Evolutionary conservation across 2,329 filamentous ascomycete species (phyloP).

Genomic region (Diaporthe australafricana): DNA sequence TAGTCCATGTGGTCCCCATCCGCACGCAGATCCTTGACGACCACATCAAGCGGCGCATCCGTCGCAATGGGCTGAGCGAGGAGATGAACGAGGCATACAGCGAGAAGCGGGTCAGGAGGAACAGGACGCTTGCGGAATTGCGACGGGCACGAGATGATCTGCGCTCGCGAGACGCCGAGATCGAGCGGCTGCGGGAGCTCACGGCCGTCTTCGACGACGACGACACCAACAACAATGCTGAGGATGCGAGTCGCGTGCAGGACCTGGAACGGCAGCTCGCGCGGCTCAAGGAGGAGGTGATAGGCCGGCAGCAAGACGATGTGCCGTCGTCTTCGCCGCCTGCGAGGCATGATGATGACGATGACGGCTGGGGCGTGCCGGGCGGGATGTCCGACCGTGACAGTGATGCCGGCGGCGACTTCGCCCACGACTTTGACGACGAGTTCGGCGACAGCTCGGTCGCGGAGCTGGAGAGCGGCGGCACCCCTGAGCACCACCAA

Average conservation of each 20-base stretch:
- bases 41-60: slow-evolving; percentile 66
- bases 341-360: not conserved
- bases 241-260: slow-evolving; percentile 22
- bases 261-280: slow-evolving; percentile 26
- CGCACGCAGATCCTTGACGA: slow-evolving; percentile 65
- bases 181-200: slow-evolving; percentile 56
- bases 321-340: not conserved
- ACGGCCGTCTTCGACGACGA: slow-evolving; percentile 5
- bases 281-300: slow-evolving; percentile 3
- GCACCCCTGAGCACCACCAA: not conserved
- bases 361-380: slow-evolving; percentile 20
- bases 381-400: slow-evolving; percentile 30
- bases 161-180: slow-evolving; percentile 62
- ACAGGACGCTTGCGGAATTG: slow-evolving; percentile 58
- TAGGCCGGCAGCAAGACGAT: not conserved
- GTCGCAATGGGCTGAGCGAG: slow-evolving; percentile 67
- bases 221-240: not conserved
- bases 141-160: slow-evolving; percentile 61
- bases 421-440: not conserved
- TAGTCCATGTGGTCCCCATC: slow-evolving; percentile 60
- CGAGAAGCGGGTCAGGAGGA: slow-evolving; percentile 56
- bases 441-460: slow-evolving; percentile 16
- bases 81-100: slow-evolving; percentile 65
- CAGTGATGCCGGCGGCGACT: slow-evolving; percentile 9
- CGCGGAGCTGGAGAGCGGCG: slow-evolving; percentile 17